These are phyloP conservation scores for Pseudophaeomoniella oleicola DNA, from an alignment of 2,329 filamentous ascomycete genomes.

Conservation along the genomic window DNA sequence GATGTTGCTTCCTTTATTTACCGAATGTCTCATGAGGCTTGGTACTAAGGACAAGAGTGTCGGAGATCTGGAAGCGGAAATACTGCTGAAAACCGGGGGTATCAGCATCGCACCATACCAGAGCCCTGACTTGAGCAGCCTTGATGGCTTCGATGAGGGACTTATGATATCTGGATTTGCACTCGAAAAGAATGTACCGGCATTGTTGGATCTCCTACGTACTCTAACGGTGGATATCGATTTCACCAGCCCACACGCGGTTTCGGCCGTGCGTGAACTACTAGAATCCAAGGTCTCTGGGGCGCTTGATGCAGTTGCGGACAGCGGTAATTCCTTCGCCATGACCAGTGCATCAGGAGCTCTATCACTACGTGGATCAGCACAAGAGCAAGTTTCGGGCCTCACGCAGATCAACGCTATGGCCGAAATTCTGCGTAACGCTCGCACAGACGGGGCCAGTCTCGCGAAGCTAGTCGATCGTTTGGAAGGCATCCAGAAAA, in stretches of 20 bases:
- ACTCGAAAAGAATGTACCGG: slow-evolving; percentile 74
- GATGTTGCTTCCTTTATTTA: slow-evolving; percentile 75
- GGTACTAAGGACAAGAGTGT: slow-evolving; percentile 78
- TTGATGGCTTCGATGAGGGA: slow-evolving; percentile 61
- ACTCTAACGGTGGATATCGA: slow-evolving; percentile 75
- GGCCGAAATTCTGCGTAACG: slow-evolving; percentile 54
- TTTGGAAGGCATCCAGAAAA: slow-evolving; percentile 68
- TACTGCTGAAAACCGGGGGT: slow-evolving; percentile 91
- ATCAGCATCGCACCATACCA: slow-evolving; percentile 73
- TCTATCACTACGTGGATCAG: slow-evolving; percentile 54
- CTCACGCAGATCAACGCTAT: slow-evolving; percentile 78
- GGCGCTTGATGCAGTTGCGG: slow-evolving; percentile 80
- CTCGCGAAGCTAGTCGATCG: slow-evolving; percentile 65
- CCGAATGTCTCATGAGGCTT: slow-evolving; percentile 81
- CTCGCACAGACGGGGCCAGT: slow-evolving; percentile 52
- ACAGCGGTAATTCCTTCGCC: slow-evolving; percentile 77
- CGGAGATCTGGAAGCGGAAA: slow-evolving; percentile 88
- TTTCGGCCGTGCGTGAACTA: slow-evolving; percentile 70
- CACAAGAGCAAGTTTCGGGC: slow-evolving; percentile 78
- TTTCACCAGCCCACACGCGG: slow-evolving; percentile 71
- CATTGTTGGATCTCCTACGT: slow-evolving; percentile 76
- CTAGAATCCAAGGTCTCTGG: slow-evolving; percentile 78
- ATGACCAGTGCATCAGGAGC: slow-evolving; percentile 70
- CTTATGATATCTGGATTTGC: slow-evolving; percentile 75
- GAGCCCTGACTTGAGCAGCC: slow-evolving; percentile 61